Evolutionary conservation across 1,284 basidiomycete genomes (phyloP).

Genomic region (Porodaedalea pini): DNA sequence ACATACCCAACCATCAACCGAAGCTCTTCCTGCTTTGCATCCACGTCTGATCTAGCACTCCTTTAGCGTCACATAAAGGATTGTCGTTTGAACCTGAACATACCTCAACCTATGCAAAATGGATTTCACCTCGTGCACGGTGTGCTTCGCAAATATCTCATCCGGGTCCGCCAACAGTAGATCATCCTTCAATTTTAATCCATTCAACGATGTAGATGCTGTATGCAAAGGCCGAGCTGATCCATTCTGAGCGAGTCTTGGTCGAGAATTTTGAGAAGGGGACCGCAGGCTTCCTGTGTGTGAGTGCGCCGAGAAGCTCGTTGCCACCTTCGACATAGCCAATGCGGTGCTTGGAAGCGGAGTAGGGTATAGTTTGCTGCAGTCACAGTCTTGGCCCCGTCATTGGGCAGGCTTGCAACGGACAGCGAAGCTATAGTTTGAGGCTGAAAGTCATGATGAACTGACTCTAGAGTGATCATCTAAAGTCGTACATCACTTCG

Average conservation of each 20-base stretch:
- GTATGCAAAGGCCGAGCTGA: not conserved
- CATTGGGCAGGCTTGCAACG: too few species aligned
- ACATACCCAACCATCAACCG: conserved; percentile 94
- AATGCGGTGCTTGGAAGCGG: not conserved
- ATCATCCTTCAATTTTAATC: not conserved
- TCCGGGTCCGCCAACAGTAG: conserved; percentile 53
- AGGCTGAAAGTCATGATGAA: too few species aligned
- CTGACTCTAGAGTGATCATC: too few species aligned
- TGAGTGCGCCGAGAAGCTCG: not conserved
- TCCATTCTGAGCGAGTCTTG: not conserved
- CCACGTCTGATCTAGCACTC: conserved; percentile 67
- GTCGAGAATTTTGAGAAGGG: not conserved
- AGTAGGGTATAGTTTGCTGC: not conserved
- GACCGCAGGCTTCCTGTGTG: not conserved
- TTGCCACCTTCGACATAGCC: not conserved
- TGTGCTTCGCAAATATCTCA: conserved; percentile 72
- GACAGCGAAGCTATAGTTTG: too few species aligned
- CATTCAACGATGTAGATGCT: not conserved
- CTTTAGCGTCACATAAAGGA: not conserved
- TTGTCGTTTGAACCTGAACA: conserved; percentile 4
- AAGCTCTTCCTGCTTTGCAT: conserved; percentile 88
- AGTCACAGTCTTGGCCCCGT: too few species aligned
- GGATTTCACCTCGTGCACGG: conserved; percentile 70
- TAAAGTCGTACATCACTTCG: too few species aligned
- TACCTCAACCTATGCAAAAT: conserved; percentile 74